Evolutionary conservation across 805 yeast species (phyloP).

Genomic region (Hanseniaspora meyeri): DNA sequence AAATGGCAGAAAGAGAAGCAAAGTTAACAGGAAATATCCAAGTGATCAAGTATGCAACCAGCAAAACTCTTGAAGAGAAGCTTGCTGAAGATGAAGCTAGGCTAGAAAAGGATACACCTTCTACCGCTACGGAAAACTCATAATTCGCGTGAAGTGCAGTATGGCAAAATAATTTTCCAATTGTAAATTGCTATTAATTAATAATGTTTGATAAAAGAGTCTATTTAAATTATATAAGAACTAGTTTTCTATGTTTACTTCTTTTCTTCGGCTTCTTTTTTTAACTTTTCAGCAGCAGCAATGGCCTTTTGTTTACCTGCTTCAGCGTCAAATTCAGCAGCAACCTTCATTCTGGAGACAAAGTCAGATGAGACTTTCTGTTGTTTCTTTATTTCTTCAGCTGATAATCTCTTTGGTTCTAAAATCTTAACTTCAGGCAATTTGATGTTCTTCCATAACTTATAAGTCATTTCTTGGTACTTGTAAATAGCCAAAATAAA

Average conservation of each 20-base stretch:
- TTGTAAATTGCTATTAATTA: background rate
- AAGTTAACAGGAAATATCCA: background rate
- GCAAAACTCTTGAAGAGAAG: background rate
- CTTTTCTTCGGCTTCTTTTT: background rate
- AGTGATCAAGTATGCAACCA: background rate
- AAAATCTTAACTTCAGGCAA: slow-evolving; percentile 33
- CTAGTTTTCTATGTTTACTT: background rate
- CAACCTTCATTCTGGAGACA: slow-evolving; percentile 24
- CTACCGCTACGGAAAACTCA: background rate
- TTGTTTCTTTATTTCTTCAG: slow-evolving; percentile 31
- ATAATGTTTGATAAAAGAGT: background rate
- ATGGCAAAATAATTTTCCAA: too few relatives aligned
- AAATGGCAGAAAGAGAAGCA: background rate
- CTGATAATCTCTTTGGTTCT: slow-evolving; percentile 32
- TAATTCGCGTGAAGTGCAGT: too few relatives aligned
- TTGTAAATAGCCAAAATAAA: slow-evolving; percentile 33
- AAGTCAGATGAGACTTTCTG: slow-evolving; percentile 32
- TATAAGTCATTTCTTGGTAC: slow-evolving; percentile 31
- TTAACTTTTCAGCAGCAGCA: slow-evolving; percentile 7
- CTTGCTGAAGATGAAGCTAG: slow-evolving; percentile 7
- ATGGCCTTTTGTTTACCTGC: slow-evolving; percentile 13
- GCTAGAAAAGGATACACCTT: background rate
- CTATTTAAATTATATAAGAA: too few relatives aligned
- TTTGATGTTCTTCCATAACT: slow-evolving; percentile 32
- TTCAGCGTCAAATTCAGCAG: slow-evolving; percentile 21